Percentiles rank a stretch among this genome's conserved stretches.
These are phyloP conservation scores for Globisporangium ultimum DNA, from an alignment of 352 stramenopile genomes.

Conservation along the genomic window DNA sequence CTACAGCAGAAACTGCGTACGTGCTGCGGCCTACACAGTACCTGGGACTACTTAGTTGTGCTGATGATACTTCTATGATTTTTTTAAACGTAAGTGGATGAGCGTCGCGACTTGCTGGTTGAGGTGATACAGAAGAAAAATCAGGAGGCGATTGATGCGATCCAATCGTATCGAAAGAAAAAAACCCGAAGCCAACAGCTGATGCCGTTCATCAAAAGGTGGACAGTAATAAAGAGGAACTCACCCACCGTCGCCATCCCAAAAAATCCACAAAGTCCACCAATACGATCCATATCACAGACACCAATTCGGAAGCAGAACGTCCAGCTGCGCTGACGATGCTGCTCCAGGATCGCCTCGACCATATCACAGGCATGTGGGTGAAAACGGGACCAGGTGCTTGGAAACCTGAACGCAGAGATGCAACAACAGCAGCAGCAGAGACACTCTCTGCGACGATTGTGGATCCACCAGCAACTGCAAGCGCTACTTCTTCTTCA, in stretches of 20 bases:
- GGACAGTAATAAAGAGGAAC: neutral
- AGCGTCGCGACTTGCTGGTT: slow-evolving; percentile 30
- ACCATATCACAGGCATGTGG: slow-evolving; percentile 15
- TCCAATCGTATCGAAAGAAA: slow-evolving; percentile 23
- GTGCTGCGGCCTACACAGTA: neutral
- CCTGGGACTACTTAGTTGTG: neutral
- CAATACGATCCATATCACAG: neutral
- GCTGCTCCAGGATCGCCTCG: slow-evolving; percentile 3
- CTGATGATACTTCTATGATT: neutral
- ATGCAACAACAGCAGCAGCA: neutral
- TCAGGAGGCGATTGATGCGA: slow-evolving; percentile 30
- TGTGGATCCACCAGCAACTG: neutral
- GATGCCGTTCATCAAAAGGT: neutral
- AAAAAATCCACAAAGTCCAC: neutral
- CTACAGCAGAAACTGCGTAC: slow-evolving; percentile 44
- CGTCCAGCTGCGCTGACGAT: neutral
- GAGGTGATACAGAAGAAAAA: slow-evolving; percentile 29
- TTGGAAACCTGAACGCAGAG: slow-evolving; percentile 16
- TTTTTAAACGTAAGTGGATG: slow-evolving; percentile 20
- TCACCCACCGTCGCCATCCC: neutral
- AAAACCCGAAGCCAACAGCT: slow-evolving; percentile 8
- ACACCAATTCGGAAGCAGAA: neutral
- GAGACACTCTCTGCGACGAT: neutral
- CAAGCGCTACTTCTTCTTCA: neutral
- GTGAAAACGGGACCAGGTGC: slow-evolving; percentile 19